Conservation (phyloP, 768 basidiomycete genomes). For the Podaxis carcinomalis region DNA sequence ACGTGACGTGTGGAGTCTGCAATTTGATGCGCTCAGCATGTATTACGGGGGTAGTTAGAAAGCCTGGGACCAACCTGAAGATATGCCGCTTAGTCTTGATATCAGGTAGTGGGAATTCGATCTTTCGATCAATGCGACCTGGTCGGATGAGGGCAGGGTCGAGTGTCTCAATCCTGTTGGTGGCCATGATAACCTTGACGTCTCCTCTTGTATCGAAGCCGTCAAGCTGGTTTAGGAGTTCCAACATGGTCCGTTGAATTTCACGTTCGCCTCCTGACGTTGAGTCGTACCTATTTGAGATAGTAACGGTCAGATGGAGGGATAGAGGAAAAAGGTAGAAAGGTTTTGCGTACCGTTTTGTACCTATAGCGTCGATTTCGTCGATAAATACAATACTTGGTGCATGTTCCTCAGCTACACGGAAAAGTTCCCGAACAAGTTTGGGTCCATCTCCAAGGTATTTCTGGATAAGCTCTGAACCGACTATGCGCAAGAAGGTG, state of each 20-base stretch:
- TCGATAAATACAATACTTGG: slow-evolving; percentile 99
- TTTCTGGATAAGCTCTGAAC: slow-evolving; percentile 98
- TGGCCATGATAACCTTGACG: slow-evolving; percentile 99
- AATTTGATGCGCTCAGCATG: background rate
- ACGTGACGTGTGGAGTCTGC: slow-evolving; percentile 84
- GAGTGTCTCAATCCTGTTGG: slow-evolving; percentile 94
- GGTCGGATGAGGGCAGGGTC: slow-evolving; percentile 98
- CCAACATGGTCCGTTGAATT: slow-evolving; percentile 99
- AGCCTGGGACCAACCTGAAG: slow-evolving; percentile 59
- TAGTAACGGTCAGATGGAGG: slow-evolving; percentile 2
- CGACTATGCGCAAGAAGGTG: slow-evolving; percentile 95
- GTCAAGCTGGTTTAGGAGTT: slow-evolving; percentile 95
- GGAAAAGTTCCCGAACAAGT: slow-evolving; percentile 94
- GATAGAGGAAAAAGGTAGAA: background rate
- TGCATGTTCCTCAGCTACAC: slow-evolving; percentile 95
- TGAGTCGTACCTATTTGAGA: slow-evolving; percentile 78
- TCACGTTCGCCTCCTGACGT: slow-evolving; percentile 98
- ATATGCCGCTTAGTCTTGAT: slow-evolving; percentile 99
- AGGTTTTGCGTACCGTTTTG: slow-evolving; percentile 69
- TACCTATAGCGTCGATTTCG: slow-evolving; percentile 98
- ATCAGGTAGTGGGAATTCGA: slow-evolving; percentile 96
- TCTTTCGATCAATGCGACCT: slow-evolving; percentile 98
- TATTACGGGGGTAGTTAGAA: background rate
- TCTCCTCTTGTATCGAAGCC: slow-evolving; percentile 99
- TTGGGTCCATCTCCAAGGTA: slow-evolving; percentile 99